These are phyloP conservation scores for Pseudozyma pruni DNA, from an alignment of 1,284 basidiomycete species.

Conservation along the genomic window DNA sequence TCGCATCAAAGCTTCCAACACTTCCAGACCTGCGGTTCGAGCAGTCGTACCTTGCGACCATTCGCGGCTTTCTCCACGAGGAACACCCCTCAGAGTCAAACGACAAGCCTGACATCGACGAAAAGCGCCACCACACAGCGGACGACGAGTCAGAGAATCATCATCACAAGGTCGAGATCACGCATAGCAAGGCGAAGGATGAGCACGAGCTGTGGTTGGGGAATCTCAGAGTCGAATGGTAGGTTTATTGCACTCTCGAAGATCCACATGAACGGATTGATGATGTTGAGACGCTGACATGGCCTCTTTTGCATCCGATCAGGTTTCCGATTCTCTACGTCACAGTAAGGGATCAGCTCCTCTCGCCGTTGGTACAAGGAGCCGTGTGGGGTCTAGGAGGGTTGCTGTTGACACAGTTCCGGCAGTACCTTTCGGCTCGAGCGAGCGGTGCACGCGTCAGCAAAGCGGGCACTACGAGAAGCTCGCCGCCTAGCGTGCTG, in stretches of 20 bases:
- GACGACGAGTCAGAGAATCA: constrained; percentile 13
- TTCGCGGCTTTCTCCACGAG: constrained; percentile 54
- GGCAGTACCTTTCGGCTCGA: constrained; percentile 28
- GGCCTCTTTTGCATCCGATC: not conserved
- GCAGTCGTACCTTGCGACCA: constrained; percentile 58
- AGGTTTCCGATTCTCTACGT: constrained; percentile 59
- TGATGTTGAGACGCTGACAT: not conserved
- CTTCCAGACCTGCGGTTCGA: constrained; percentile 62
- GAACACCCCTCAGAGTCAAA: constrained; percentile 6
- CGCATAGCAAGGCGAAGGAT: constrained; percentile 15
- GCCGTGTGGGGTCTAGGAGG: constrained; percentile 57
- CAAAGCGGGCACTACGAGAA: not conserved
- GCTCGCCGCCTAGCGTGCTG: constrained; percentile 8
- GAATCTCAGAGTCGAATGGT: constrained; percentile 58
- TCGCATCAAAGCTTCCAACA: constrained; percentile 19
- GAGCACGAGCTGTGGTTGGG: constrained; percentile 58
- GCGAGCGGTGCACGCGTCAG: constrained; percentile 2
- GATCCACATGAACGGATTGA: too few species aligned
- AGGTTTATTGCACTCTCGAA: too few species aligned
- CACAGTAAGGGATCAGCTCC: constrained; percentile 59
- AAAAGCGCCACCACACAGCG: not conserved
- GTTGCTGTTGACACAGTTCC: constrained; percentile 36
- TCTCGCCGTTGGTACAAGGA: constrained; percentile 59
- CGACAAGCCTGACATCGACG: constrained; percentile 3
- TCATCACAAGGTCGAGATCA: constrained; percentile 27